Evolutionary conservation across 78 protist genomes (phyloP), one percentile per base, ranked within the genome.

Genomic region (Planoprotostelium fungivorum): DNA sequence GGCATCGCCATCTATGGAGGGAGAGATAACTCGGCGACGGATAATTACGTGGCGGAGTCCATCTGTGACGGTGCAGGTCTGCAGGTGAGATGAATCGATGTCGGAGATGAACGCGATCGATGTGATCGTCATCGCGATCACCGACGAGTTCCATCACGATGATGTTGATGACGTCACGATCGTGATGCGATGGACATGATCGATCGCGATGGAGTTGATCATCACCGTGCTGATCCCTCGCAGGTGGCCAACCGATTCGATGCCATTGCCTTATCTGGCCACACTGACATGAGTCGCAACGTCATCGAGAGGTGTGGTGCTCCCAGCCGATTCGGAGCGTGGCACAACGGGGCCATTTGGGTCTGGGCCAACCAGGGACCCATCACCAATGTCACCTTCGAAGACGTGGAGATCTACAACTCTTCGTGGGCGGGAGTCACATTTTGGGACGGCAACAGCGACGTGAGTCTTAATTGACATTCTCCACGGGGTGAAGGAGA

Each of bases 291-390:
- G 31, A 51, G 73, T 16, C 5, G 73, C 5, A 51, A 51, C 73
- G 16, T 16, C 16, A 16, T 51, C 73, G 16, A 25, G 31, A 51
- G 73, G 73, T 51, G 73, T 51, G 73, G 73, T 25, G 73, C 73
- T 51, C 73, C 73, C 73, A 51, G 73, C 73, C 73, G 73, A 25
- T 51, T 51, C 73, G 73, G 73, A 51, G 73, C 73, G 73, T 51
- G 73, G 73, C 73, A 51, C 73, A 51, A 51, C 73, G 73, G 73
- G 5, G 73, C 31, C 5, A 51, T 51, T 16, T 51, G 73, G 73
- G 73, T 51, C 73, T 51, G 73, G 73, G 73, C 73, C 73, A 16
- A 5, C 16, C 73, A 51, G 73, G 73, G 73, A 51, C 31, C 73
- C 73, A 51, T 51, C 73, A 51, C 31, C 73, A 51, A 51, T 16